A percentile compares a stretch with the other conserved stretches of the same genome.
Evolutionary conservation across 176 grass and related monocot species (phyloP).

Genomic region (Eragrostis nindensis): DNA sequence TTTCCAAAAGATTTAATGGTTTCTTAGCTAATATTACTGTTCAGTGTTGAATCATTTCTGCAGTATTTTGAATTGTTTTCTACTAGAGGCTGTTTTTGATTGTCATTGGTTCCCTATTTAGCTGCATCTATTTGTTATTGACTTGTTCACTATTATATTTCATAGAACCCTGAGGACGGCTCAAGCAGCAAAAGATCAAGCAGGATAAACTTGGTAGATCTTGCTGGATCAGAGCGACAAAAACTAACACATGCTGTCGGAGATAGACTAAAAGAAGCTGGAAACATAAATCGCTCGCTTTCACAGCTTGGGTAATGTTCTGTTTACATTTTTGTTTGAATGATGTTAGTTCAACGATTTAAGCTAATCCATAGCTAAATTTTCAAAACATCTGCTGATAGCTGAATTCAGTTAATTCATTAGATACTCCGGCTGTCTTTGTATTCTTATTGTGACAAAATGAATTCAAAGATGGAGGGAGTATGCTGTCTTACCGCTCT

Average conservation of each 20-base stretch:
- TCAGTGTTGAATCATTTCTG: neutral
- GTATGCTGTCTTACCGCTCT: neutral
- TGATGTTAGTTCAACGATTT: conserved; percentile 15
- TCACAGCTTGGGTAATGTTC: conserved; percentile 91
- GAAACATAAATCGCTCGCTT: conserved; percentile 98
- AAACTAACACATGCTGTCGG: conserved; percentile 84
- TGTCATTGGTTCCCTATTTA: neutral
- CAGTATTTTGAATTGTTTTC: neutral
- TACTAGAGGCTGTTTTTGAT: conserved; percentile 1
- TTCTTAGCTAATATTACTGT: neutral
- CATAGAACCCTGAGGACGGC: conserved; percentile 78
- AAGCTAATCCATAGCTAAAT: neutral
- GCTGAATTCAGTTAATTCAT: neutral
- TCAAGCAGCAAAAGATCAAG: conserved; percentile 75
- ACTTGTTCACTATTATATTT: conserved; percentile 32
- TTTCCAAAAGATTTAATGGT: neutral
- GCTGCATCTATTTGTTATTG: neutral
- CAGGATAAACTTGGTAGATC: conserved; percentile 97
- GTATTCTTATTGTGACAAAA: neutral
- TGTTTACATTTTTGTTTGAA: conserved; percentile 16
- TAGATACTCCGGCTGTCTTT: neutral
- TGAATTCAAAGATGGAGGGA: neutral
- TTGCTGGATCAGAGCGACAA: conserved; percentile 96
- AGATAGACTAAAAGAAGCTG: conserved; percentile 91
- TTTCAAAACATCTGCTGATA: conserved; percentile 3